phyloP scores from a whole-genome alignment of 148 eudicot genomes.

The Camellia granthamiana region DNA sequence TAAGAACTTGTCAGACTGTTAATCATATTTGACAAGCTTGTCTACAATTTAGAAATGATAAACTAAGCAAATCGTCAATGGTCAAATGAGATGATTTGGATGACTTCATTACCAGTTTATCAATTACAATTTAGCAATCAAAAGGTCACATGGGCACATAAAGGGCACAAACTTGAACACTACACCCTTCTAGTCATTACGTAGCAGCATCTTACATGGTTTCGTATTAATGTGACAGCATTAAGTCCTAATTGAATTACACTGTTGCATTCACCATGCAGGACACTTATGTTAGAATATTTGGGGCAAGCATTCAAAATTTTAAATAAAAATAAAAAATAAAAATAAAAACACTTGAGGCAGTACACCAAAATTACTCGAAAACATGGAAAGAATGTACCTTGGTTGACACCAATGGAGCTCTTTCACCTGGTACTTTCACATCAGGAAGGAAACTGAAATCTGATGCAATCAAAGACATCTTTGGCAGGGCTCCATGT shows the following conservation, averaged over 20 bases:
- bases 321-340: neutral
- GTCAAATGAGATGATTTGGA: neutral
- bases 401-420: conserved; percentile 92
- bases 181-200: neutral
- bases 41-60: neutral
- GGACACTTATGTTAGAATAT: neutral
- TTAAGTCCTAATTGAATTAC: neutral
- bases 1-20: neutral
- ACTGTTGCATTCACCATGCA: neutral
- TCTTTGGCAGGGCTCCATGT: conserved; percentile 85
- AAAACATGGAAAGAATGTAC: conserved; percentile 28
- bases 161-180: neutral
- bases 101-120: neutral
- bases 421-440: conserved; percentile 81
- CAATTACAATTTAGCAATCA: neutral
- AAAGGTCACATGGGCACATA: neutral
- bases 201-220: neutral
- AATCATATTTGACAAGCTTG: neutral
- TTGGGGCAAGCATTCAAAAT: neutral
- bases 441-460: conserved; percentile 95
- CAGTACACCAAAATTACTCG: neutral
- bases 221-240: neutral
- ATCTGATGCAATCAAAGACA: conserved; percentile 93
- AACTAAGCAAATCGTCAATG: neutral
- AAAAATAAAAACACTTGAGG: neutral